Evolutionary conservation across 495 filamentous ascomycete genomes (phyloP), one percentile per base, ranked within the genome.

Genomic region (Aspergillus cavernicola): DNA sequence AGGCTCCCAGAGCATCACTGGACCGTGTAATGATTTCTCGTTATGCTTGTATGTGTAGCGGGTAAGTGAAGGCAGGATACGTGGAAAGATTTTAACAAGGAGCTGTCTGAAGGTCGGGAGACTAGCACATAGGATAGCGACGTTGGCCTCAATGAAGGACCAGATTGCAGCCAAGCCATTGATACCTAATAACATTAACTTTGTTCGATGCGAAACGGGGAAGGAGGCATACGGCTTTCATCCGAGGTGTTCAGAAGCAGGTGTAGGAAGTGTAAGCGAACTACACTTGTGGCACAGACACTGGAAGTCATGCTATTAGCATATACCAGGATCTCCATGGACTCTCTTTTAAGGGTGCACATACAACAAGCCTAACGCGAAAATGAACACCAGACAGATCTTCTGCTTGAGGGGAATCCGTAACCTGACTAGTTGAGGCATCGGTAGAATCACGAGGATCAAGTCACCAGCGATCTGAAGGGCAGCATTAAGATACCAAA

Each of bases 141-240:
- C 72, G 62, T 92, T 89, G 61, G 88, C 83, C 70, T 96, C 91
- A 42, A 96, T 79, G 24, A 83, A 84, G 22, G 87, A 91, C 90
- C 90, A 97, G 54, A 71, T 73, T 0, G 77, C 80, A 4, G 74
- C 71, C 26, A 71, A 57, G 44, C 77, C 69, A 61, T 80, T 80
- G 39, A 70, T 66, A 61, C 66, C 66, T 60, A 18, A 13, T 39
- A 38, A 4, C 10, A 15, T 53, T 52, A 55, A 54, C 41, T 12
- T 18, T 46, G 41, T 19, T n/a, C n/a, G 18, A 7, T 35, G 24
- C 6, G 5, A 26, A 24, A 40, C n/a, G 15, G 44, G 20, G 16
- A 22, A 0, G 36, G 6, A 8, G 19, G 35, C 53, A 19, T 64
- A 72, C 69, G 53, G 18, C 59, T 66, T 15, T 57, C 45, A 29